These are phyloP conservation scores for Solanum sitiens DNA, from an alignment of 257 asterid species.

Conservation along the genomic window DNA sequence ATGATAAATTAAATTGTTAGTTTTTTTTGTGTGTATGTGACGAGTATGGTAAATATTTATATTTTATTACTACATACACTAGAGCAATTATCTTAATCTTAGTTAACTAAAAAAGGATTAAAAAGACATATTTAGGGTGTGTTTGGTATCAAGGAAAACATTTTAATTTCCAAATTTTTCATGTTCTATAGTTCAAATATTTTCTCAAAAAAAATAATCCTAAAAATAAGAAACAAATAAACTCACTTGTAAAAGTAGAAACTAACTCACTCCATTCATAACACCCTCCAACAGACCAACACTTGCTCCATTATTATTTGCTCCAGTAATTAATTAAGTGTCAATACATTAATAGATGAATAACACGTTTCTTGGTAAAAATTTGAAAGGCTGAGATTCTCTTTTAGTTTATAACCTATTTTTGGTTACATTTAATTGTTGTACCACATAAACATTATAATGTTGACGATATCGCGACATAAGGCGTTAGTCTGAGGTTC, in stretches of 20 bases:
- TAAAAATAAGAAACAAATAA: too few species aligned
- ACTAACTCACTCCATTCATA: too few species aligned
- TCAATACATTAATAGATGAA: not conserved
- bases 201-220: too few species aligned
- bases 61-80: not conserved
- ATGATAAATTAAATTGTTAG: not conserved
- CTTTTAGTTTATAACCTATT: not conserved
- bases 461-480: not conserved
- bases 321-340: not conserved
- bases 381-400: not conserved
- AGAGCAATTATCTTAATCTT: not conserved
- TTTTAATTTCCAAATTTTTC: too few species aligned
- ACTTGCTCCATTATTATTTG: not conserved
- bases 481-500: too few species aligned
- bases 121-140: too few species aligned
- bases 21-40: not conserved
- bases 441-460: not conserved
- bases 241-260: accelerated
- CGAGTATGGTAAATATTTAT: not conserved
- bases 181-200: too few species aligned
- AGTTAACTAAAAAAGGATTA: not conserved
- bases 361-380: not conserved
- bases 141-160: too few species aligned
- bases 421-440: not conserved
- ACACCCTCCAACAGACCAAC: too few species aligned